Base-by-base conservation (phyloP, 306 rosid species). In the Biancaea sappan region DNA sequence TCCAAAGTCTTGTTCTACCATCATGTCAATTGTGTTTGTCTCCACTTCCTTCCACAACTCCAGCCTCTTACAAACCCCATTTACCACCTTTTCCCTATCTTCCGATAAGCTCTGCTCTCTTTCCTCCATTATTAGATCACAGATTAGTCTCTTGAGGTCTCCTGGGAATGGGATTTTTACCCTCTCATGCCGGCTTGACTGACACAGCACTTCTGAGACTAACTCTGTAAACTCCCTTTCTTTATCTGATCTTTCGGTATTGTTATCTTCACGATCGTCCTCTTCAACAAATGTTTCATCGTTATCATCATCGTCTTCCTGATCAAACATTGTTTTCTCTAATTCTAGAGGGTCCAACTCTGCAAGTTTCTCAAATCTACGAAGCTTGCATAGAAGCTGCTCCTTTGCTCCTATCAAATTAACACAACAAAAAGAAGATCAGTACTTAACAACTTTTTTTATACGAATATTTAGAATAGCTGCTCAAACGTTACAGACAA, bases 361-460 rank as follows among this genome's bases (percentile, higher is more conserved):
- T 0, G 99, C 98, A 60, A 95, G 82, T 74, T 83, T 88, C 90
- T 92, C 99, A 29, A 95, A 95, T 76, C 99, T 82, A 1, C 91
- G 59, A 54, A 92, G 99, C 84, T 92, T 86, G 69, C 85, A 84
- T 52, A 92, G 47, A 57, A 95, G 85, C 61, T 88, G 90, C 61
- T 80, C 87, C 89, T 90, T 90, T 18, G 97, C 86, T 78, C 91
- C 99, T 95, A 87, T 26, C 76, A 83, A 84, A 56, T 70, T 41
- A 52, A 70, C 16, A 61, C 48, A 44, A 67, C 25, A 8, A 57
- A 35, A 37, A 4, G 21, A 58, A 38, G 10, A 29, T 77, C 70
- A 41, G 16, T 43, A 35, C 4, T n/a, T 34, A 29, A 43, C 35
- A 24, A 48, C 28, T 34, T 38, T 6, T 6, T 46, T 66, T 32